A percentile compares a stretch with the other conserved stretches of the same genome.
Conservation (phyloP, 371 early-diverging fungal species). For the Coemansia sp. region DNA sequence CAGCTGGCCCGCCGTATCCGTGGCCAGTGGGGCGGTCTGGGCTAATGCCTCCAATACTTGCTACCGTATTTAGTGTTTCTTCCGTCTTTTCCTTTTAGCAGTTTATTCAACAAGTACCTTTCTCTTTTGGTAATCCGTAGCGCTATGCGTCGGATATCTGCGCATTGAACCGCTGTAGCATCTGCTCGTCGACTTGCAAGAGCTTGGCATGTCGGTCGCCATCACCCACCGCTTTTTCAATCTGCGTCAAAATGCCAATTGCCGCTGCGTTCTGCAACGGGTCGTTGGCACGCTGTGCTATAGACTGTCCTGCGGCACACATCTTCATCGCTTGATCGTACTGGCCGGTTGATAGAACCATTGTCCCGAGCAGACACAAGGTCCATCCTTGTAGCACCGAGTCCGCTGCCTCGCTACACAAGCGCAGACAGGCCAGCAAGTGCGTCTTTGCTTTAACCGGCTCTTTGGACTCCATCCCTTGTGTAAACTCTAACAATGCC, state of each 20-base stretch:
- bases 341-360: conserved; percentile 42
- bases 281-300: conserved; percentile 40
- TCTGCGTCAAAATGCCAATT: conserved; percentile 33
- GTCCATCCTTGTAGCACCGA: conserved; percentile 43
- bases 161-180: conserved; percentile 29
- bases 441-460: conserved; percentile 43
- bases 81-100: not conserved
- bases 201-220: conserved; percentile 34
- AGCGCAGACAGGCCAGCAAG: conserved; percentile 28
- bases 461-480: conserved; percentile 27
- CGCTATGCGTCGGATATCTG: conserved; percentile 10
- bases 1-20: conserved; percentile 88
- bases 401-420: conserved; percentile 24
- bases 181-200: conserved; percentile 25
- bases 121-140: not conserved
- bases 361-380: conserved; percentile 33
- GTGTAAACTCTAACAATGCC: conserved; percentile 29
- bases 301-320: conserved; percentile 41
- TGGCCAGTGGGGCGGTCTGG: conserved; percentile 57
- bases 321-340: conserved; percentile 48
- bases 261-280: conserved; percentile 45
- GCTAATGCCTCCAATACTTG: conserved; percentile 14
- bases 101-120: not conserved
- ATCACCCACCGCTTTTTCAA: conserved; percentile 37
- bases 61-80: not conserved